These are phyloP conservation scores for Aspergillus kassunensis DNA, from an alignment of 495 filamentous ascomycete genomes.

Conservation along the genomic window DNA sequence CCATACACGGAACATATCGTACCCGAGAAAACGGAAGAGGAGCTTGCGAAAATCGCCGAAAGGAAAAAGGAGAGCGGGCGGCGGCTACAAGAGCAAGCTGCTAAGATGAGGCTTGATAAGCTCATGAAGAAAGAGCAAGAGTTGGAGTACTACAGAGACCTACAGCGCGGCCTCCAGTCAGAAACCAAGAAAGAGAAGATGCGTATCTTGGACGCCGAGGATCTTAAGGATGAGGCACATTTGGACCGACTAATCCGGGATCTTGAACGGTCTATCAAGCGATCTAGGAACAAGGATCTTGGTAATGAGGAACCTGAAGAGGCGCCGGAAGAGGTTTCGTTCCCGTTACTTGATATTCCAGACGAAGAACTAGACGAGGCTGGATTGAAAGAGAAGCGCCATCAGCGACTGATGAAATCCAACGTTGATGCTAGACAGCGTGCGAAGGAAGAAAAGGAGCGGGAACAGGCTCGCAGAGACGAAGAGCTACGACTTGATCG, in stretches of 20 bases:
- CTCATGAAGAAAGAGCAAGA: constrained; percentile 94
- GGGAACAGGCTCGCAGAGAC: constrained; percentile 74
- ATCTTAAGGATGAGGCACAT: constrained; percentile 82
- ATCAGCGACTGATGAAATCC: constrained; percentile 87
- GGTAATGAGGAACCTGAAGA: constrained; percentile 78
- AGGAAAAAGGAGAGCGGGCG: constrained; percentile 89
- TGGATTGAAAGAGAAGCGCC: constrained; percentile 79
- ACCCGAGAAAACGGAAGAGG: constrained; percentile 86
- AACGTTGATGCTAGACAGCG: constrained; percentile 88
- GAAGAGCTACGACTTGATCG: constrained; percentile 79
- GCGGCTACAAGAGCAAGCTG: constrained; percentile 89
- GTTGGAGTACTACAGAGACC: constrained; percentile 83
- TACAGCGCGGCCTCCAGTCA: constrained; percentile 63
- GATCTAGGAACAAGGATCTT: constrained; percentile 86
- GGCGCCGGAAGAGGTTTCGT: constrained; percentile 70
- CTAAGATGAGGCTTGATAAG: constrained; percentile 92
- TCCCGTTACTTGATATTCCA: constrained; percentile 81
- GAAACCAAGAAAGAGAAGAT: constrained; percentile 85
- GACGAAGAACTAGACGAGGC: constrained; percentile 94
- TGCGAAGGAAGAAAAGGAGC: constrained; percentile 92
- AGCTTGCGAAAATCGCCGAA: constrained; percentile 82
- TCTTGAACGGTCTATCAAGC: constrained; percentile 80
- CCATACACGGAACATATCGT: constrained; percentile 89
- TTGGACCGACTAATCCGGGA: constrained; percentile 80
- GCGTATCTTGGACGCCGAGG: constrained; percentile 79